Conservation (phyloP, 495 filamentous ascomycete genomes). For the Mytilinidion resinicola region DNA sequence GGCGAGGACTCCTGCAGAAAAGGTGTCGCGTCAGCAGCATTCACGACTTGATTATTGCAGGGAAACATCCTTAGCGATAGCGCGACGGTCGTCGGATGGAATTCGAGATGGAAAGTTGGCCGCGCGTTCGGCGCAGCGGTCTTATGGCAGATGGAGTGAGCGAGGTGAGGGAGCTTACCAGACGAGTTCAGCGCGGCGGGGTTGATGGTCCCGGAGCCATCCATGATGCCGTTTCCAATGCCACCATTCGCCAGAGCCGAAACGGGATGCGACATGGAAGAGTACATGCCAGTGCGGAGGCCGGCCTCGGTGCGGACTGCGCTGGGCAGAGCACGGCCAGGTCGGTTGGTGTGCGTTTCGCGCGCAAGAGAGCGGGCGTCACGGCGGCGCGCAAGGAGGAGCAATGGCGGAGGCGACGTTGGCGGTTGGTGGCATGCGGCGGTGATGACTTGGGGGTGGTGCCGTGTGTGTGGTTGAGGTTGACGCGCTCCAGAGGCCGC, state of each 20-base stretch:
- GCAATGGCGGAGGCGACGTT: slow-evolving; percentile 1
- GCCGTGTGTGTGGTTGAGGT: not conserved
- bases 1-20: slow-evolving; percentile 22
- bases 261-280: slow-evolving; percentile 20
- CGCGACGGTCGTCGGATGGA: slow-evolving; percentile 11
- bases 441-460: not conserved
- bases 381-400: not conserved
- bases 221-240: slow-evolving; percentile 56
- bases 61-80: not conserved
- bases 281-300: slow-evolving; percentile 29
- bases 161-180: slow-evolving; percentile 40
- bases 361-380: not conserved
- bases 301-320: slow-evolving; percentile 19
- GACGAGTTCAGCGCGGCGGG: slow-evolving; percentile 64
- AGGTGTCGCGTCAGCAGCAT: slow-evolving; percentile 13
- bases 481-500: slow-evolving; percentile 1
- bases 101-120: not conserved
- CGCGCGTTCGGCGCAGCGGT: not conserved
- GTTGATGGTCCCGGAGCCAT: slow-evolving; percentile 75
- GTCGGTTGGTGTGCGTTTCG: not conserved
- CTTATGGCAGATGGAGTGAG: not conserved
- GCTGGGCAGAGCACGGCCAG: slow-evolving; percentile 7
- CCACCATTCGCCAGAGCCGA: slow-evolving; percentile 30
- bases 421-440: not conserved
- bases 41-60: not conserved